phyloP scores from a whole-genome alignment of 768 basidiomycete species.

The Exidia glandulosa region DNA sequence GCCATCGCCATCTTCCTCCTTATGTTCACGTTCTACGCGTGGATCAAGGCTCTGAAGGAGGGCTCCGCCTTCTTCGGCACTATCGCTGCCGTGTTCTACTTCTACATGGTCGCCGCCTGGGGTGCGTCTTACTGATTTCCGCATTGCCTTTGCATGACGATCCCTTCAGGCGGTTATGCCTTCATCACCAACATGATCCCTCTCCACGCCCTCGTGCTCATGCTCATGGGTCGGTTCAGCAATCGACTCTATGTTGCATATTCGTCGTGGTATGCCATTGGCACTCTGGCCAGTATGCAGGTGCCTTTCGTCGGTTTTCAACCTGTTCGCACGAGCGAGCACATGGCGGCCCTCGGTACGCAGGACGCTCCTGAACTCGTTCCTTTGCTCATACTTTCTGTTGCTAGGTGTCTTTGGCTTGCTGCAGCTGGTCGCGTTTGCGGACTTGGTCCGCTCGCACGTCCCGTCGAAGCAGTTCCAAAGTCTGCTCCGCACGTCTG shows the following conservation, averaged over 20 bases:
- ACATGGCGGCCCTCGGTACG: constrained; percentile 94
- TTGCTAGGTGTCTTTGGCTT: constrained; percentile 82
- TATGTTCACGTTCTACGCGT: constrained; percentile 96
- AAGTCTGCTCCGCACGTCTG: constrained; percentile 56
- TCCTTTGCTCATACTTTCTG: constrained; percentile 1
- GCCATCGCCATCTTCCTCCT: constrained; percentile 99
- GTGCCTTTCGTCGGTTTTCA: constrained; percentile 99
- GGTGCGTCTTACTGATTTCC: constrained; percentile 36
- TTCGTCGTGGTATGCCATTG: constrained; percentile 96
- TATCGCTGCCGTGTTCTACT: constrained; percentile 90
- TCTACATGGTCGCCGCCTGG: constrained; percentile 99
- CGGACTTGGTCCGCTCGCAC: constrained; percentile 78
- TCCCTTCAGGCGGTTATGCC: constrained; percentile 72
- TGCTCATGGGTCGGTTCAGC: constrained; percentile 93
- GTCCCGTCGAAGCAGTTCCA: constrained; percentile 90
- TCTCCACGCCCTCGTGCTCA: constrained; percentile 84
- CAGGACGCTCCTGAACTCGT: constrained; percentile 3
- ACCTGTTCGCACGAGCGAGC: constrained; percentile 93
- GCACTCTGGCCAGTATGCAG: constrained; percentile 96
- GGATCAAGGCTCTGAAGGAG: constrained; percentile 92
- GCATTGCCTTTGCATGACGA: constrained; percentile 1
- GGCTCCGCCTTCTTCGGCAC: constrained; percentile 91
- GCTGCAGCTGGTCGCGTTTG: constrained; percentile 90
- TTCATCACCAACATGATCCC: constrained; percentile 99
- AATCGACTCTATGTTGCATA: constrained; percentile 89